Evolutionary conservation across 305 asterid genomes (phyloP), one percentile per base, ranked within the genome.

Genomic region (Lippia alba): DNA sequence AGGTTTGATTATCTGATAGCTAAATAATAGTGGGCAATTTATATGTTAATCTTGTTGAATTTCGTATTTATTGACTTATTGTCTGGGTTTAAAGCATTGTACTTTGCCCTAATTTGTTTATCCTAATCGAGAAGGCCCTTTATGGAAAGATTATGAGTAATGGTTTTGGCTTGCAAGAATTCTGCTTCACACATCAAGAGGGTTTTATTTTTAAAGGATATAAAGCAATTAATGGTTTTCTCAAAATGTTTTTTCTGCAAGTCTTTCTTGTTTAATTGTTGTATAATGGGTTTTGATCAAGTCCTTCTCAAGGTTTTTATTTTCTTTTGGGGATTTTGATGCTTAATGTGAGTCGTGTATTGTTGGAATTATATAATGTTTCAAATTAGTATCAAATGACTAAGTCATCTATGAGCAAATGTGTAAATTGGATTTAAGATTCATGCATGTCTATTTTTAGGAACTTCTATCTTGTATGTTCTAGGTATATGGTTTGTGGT

Each of bases 371-470:
- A 24, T 24, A 24, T 24, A 24, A 24, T 24, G 30, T 24, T 24
- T 24, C 30, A 24, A 24, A 24, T 24, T 3, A 24, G 3, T 24
- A 24, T 24, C 30, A 24, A 24, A 24, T 24, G 30, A 24, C n/a
- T 53, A 24, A 49, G 5, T 12, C 17, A 5, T 64, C 18, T 18
- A 8, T 55, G 4, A 16, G 34, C 11, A 46, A 58, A 32, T 0
- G 10, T 55, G 20, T 46, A 34, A 53, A 40, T 41, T 19, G 11
- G 62, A 33, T 24, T 76, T 39, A 55, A 39, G 41, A 6, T 56
- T 41, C 46, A 39, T 71, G 30, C 19, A 56, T 56, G 75, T 50
- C 18, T 20, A 51, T 71, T 49, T 66, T 16, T 60, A 12, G 18
- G 55, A 62, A 17, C 33, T 36, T 24, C 48, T 44, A 5, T 9